phyloP scores from a whole-genome alignment of 768 basidiomycete species.

The Phlegmacium glaucopus region DNA sequence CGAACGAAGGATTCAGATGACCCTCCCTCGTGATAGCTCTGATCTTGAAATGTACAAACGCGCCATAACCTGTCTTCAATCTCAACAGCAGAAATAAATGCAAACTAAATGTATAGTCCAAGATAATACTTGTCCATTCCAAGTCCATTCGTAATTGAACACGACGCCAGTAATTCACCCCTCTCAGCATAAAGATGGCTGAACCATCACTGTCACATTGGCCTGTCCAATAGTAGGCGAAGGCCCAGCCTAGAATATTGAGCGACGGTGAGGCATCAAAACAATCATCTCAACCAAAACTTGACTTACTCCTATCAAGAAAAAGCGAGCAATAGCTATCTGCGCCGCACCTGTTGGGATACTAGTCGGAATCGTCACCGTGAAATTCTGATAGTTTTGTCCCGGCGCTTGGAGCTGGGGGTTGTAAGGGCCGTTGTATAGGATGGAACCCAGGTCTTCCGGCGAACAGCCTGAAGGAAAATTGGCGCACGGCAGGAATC shows the following conservation, averaged over 20 bases:
- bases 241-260: neutral
- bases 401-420: constrained; percentile 31
- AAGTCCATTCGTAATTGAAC: no score
- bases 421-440: constrained; percentile 38
- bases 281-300: neutral
- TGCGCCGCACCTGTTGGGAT: constrained; percentile 22
- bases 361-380: constrained; percentile 28
- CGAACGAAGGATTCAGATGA: no score
- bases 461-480: constrained; percentile 17
- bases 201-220: neutral
- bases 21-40: no score
- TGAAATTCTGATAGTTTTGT: constrained; percentile 43
- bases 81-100: no score
- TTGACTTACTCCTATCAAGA: constrained; percentile 28
- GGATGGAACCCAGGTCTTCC: constrained; percentile 31
- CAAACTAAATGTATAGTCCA: no score
- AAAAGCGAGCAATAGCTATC: constrained; percentile 25
- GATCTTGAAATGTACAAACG: no score
- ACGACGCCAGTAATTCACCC: no score
- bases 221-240: neutral
- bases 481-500: constrained; percentile 33
- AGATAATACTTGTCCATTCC: no score
- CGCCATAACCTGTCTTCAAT: no score
- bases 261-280: neutral
- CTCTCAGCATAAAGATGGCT: neutral